Base-by-base conservation (phyloP, 495 filamentous ascomycete genomes). In the Pyrenopolyporus hunteri region DNA sequence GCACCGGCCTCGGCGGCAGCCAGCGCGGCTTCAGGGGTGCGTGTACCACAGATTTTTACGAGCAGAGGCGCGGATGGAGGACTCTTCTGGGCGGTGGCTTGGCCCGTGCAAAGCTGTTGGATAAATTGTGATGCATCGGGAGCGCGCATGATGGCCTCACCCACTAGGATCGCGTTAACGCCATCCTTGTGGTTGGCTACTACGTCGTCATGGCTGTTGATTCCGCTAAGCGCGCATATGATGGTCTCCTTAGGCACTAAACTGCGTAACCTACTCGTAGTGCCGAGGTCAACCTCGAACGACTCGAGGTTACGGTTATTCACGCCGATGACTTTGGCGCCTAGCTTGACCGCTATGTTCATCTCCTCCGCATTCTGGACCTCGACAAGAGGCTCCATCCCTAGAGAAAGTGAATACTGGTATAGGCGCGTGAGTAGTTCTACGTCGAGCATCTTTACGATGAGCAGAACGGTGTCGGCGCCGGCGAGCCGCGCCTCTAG, bases 351-450 rank as follows among this genome's bases (percentile, higher is more conserved):
- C 8, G 94, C 94, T 28, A 85, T 86, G 33, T 87, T 77, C 92
- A 97, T 98, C 75, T 99, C 94, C 32, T 93, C 91, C 0, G 87
- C 82, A 14, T 87, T 98, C 66, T 99, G 95, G 16, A 99, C 94
- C 70, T 99, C 94, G 20, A 99, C 95, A 11, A 99, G 75, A 16
- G 94, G 94, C 74, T 98, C 95, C 94, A 99, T 99, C 22, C 93
- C 93, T 1, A 99, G 83, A 10, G 88, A 89, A 45, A 86, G 82
- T 3, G 92, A 96, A 75, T 97, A 98, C 26, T 84, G 76, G 74
- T 97, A 98, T 14, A 99, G 79, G 40, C 86, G 79, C 53, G 83
- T 85, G 13, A 99, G 81, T n/a, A 89, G 80, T 26, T 82, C 84
- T 28, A 83, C 73, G 55, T 89, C 87, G 7, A 99, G 84, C 95